A percentile compares a stretch with the other conserved stretches of the same genome.
These are phyloP conservation scores for Suhomyces terraborum DNA, from an alignment of 1,139 yeast genomes.

Conservation along the genomic window DNA sequence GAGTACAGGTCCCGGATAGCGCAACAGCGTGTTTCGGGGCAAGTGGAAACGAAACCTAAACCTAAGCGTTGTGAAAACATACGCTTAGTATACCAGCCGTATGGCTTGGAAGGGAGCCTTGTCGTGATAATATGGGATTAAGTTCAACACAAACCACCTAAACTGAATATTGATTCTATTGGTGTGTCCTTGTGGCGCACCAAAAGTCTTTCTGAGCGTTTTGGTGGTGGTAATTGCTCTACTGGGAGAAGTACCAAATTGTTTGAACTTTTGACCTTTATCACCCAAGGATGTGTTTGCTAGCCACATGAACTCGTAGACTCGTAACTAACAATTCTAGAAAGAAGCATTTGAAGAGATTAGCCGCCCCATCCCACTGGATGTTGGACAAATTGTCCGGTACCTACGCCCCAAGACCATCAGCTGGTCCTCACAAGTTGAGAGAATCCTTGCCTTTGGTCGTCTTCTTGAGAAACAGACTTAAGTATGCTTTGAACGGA, in stretches of 20 bases:
- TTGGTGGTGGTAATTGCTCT: too few relatives aligned
- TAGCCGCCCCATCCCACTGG: slow-evolving; percentile 99
- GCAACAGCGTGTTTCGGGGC: slow-evolving; percentile 2
- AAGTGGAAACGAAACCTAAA: slow-evolving; percentile 18
- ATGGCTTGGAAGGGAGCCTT: slow-evolving; percentile 43
- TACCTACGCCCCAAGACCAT: slow-evolving; percentile 99
- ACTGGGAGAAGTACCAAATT: background rate
- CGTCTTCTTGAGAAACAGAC: slow-evolving; percentile 98
- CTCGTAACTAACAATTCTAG: slow-evolving; percentile 33
- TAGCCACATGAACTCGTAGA: slow-evolving; percentile 10
- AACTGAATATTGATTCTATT: too few relatives aligned
- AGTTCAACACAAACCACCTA: too few relatives aligned
- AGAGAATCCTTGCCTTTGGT: slow-evolving; percentile 98
- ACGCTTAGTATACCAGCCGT: slow-evolving; percentile 27
- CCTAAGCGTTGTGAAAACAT: slow-evolving; percentile 10
- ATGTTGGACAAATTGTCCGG: slow-evolving; percentile 99
- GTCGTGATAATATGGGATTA: slow-evolving; percentile 27
- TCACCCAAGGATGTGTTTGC: slow-evolving; percentile 11
- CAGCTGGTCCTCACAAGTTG: slow-evolving; percentile 99
- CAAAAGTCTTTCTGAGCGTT: too few relatives aligned
- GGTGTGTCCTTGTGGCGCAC: too few relatives aligned
- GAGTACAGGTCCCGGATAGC: slow-evolving; percentile 16
- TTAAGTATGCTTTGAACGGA: slow-evolving; percentile 99
- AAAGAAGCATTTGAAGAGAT: slow-evolving; percentile 97
- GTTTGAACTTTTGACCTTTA: slow-evolving; percentile 1